phyloP scores from a whole-genome alignment of 2,329 filamentous ascomycete species.

The Colletotrichum sublineola region DNA sequence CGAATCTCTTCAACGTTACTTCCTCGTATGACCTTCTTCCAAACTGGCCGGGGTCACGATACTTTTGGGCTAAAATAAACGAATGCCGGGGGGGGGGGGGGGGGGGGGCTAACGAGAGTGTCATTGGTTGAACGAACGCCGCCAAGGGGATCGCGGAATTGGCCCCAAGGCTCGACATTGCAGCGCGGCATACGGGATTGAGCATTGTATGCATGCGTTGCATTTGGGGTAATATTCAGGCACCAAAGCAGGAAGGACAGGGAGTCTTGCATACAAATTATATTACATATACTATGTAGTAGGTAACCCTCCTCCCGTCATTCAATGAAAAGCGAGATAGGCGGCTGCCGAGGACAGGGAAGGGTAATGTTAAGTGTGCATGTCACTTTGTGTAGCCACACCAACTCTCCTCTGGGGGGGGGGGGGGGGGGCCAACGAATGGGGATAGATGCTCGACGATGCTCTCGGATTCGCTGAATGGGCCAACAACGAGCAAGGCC shows the following conservation, averaged over 20 bases:
- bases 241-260: not conserved
- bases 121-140: not conserved
- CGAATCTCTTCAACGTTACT: not conserved
- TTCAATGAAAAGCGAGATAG: not conserved
- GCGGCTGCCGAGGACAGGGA: not conserved
- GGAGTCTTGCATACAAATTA: slow-evolving; percentile 8
- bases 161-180: not conserved
- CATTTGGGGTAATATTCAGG: slow-evolving; percentile 10
- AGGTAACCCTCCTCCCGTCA: not conserved
- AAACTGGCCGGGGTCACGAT: not conserved
- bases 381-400: slow-evolving; percentile 22
- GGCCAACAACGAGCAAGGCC: not conserved
- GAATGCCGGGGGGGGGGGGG: not conserved
- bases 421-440: not conserved
- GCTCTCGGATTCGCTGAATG: slow-evolving; percentile 4
- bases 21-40: not conserved
- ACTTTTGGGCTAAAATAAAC: not conserved
- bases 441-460: not conserved
- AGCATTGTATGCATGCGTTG: not conserved
- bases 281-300: slow-evolving; percentile 1
- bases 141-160: not conserved
- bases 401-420: not conserved
- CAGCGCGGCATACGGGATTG: slow-evolving; percentile 6
- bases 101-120: not conserved
- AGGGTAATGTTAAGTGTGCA: not conserved